Evolutionary conservation across 371 early-diverging fungal species (phyloP).

Genomic region (Mortierella sp.): DNA sequence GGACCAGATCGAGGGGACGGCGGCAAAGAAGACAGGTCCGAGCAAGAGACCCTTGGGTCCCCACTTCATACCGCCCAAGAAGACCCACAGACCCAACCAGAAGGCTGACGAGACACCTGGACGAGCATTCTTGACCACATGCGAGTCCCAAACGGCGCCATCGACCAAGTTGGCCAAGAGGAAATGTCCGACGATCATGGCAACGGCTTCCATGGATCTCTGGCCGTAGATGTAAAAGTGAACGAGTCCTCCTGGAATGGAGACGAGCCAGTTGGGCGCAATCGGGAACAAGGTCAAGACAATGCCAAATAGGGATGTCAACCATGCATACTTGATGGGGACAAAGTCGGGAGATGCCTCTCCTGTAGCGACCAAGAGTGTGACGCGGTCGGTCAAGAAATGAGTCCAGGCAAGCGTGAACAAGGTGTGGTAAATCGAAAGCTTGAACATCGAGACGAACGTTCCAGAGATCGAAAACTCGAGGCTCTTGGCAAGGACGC

Average conservation of each 20-base stretch:
- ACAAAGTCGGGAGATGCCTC: slow-evolving; percentile 34
- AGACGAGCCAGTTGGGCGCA: slow-evolving; percentile 51
- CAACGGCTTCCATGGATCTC: slow-evolving; percentile 32
- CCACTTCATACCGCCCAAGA: slow-evolving; percentile 55
- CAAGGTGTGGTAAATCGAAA: slow-evolving; percentile 49
- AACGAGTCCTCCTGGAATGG: slow-evolving; percentile 44
- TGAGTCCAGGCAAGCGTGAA: slow-evolving; percentile 46
- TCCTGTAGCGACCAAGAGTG: slow-evolving; percentile 5
- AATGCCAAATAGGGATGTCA: slow-evolving; percentile 44
- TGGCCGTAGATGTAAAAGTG: slow-evolving; percentile 56
- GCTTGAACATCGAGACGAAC: slow-evolving; percentile 53
- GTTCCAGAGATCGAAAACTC: slow-evolving; percentile 54
- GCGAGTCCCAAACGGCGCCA: slow-evolving; percentile 55
- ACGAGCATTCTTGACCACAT: slow-evolving; percentile 46
- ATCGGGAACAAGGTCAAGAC: slow-evolving; percentile 45
- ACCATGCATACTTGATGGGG: slow-evolving; percentile 48
- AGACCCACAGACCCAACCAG: slow-evolving; percentile 56
- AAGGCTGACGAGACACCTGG: slow-evolving; percentile 52
- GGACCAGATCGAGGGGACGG: slow-evolving; percentile 44
- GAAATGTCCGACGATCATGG: slow-evolving; percentile 40
- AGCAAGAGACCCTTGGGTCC: slow-evolving; percentile 47
- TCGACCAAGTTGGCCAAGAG: slow-evolving; percentile 37
- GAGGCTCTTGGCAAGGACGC: slow-evolving; percentile 41
- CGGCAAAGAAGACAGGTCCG: slow-evolving; percentile 54
- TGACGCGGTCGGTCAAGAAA: slow-evolving; percentile 24